Evolutionary conservation across 768 basidiomycete genomes (phyloP), one percentile per base, ranked within the genome.

Genomic region (Mycena capillaripes): DNA sequence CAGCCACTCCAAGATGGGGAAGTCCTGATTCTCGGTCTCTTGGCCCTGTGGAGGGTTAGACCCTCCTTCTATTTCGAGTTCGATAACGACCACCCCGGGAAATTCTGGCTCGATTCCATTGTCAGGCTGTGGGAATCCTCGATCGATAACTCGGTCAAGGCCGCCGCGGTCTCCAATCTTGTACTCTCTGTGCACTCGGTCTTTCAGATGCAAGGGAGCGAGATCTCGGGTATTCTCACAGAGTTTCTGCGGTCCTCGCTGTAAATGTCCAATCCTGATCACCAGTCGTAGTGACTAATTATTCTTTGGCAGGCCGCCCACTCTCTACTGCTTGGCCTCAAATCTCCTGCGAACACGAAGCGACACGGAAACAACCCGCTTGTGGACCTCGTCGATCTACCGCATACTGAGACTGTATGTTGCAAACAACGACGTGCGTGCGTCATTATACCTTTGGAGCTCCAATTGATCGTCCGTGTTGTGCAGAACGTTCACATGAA

Each of bases 1-100:
- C 91, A 93, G 78, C 88, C 90, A 2, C 82, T 94, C 4, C 83
- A 87, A 0, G 93, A 95, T 72, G 84, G 89, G 46, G 95, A 96
- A 73, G 84, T 94, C 19, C 85, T 96, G 11, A 81, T 94, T 12
- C 84, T 95, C 3, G 89, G 88, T 5, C 86, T 94, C n/a, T 82
- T 94, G 11, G 86, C 92, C 0, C 82, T 95, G 34, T 95, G 91
- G 91, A 88, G 93, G 23, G 78, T 86, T 1, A 86, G 87, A 55
- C 84, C 88, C 0, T 72, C 81, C 81, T 89, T 88, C 70, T 81
- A 90, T 65, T 83, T 85, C 30, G 85, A 84, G 38, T 11, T 16
- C 9, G 78, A 88, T 36, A 81, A 80, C 1, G 76, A 82, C 2
- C 78, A 80, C 3, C 85, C 88, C 12, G 79, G 87, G 27, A 81